Percentiles rank a stretch among this genome's conserved stretches.
Evolutionary conservation across 345 rosid genomes (phyloP).

Genomic region (Eucalyptus sp.): DNA sequence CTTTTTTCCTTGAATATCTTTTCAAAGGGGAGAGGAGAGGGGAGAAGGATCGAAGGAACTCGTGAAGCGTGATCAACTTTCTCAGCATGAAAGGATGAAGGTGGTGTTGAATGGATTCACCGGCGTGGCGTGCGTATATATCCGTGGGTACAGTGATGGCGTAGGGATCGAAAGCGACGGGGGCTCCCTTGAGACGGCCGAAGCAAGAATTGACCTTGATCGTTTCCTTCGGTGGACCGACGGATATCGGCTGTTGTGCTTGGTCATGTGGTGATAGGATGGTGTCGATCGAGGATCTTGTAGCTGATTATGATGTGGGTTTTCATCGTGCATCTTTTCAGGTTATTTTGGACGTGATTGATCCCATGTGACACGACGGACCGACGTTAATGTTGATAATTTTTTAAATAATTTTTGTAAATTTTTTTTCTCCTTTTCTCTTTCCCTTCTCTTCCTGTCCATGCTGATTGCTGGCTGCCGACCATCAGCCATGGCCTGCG

Average conservation of each 20-base stretch:
- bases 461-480: rapidly evolving
- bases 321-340: neutral
- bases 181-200: neutral
- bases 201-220: neutral
- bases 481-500: rapidly evolving
- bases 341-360: rapidly evolving
- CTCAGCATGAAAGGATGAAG: neutral
- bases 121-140: neutral
- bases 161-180: neutral
- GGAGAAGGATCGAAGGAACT: neutral
- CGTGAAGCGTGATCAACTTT: neutral
- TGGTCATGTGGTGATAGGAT: neutral
- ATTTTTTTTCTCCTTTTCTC: no score
- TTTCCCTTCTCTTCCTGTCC: neutral
- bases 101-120: neutral
- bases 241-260: neutral
- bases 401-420: no score
- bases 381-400: rapidly evolving
- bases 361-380: rapidly evolving
- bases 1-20: neutral
- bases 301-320: neutral
- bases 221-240: no score
- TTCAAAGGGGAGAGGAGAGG: neutral
- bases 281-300: neutral
- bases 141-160: neutral